Base-by-base conservation (phyloP, 2,329 filamentous ascomycete genomes). In the Scedosporium minutisporum region DNA sequence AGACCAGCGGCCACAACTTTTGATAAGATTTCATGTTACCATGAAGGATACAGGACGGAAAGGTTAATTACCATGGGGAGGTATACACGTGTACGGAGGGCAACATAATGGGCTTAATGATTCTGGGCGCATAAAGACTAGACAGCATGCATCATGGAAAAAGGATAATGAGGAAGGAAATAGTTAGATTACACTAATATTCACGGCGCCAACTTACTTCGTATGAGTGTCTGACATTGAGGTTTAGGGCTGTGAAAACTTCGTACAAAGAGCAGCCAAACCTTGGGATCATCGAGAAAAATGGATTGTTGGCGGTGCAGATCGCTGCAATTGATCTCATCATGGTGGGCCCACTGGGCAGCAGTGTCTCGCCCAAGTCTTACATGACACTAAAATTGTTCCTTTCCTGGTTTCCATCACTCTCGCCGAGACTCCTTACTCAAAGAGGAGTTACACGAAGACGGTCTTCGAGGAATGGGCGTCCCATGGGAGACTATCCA, bases 271-370 rank as follows among this genome's bases (percentile, higher is more conserved):
- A 27, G 21, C 16, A 29, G 6, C 21, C 18, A 6, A n/a, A 14
- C 12, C n/a, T 14, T 4, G 18, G 10, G 51, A 12, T 55, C 6
- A 21, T 48, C 21, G 23, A 25, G n/a, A 25, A 21, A 23, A 55
- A 55, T 7, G 23, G 10, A 23, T 41, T 42, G 46, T 61, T 12
- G 25, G n/a, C n/a, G 21, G 29, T n/a, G 33, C 23, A 14, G 46
- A 42, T 46, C 57, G 21, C 14, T 68, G 29, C 68, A 67, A n/a
- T 58, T 69, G 33, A 55, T 10, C 23, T 14, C n/a, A 5, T 53
- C 48, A 46, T 46, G 18, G 42, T 53, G 48, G 51, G 18, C 18
- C 51, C 12, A 27, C 12, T 55, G 51, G 23, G 12, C 51, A 12
- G 18, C 23, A 27, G 51, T 29, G 51, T 55, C 21, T 55, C 23